Evolutionary conservation across 345 rosid genomes (phyloP).

Genomic region (Combretum micranthum): DNA sequence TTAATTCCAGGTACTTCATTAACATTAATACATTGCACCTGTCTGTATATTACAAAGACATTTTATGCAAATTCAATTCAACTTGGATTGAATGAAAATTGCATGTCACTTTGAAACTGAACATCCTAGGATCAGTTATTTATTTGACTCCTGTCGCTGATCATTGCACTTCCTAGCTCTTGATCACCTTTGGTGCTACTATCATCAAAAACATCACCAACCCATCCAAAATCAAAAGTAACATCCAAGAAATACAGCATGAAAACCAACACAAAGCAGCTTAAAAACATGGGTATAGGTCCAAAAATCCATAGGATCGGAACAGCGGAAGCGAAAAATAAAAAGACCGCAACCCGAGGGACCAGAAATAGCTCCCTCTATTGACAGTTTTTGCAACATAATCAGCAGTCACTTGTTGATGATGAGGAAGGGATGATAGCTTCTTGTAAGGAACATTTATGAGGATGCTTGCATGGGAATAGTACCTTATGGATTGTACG

Average conservation of each 20-base stretch:
- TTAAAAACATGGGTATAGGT: conserved; percentile 62
- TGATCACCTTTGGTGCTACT: too few relatives aligned
- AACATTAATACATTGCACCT: too few relatives aligned
- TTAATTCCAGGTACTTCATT: too few relatives aligned
- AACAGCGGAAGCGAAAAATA: conserved; percentile 84
- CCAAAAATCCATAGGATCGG: conserved; percentile 86
- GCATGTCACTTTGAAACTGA: too few relatives aligned
- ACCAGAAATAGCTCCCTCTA: conserved; percentile 87
- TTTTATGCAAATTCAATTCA: too few relatives aligned
- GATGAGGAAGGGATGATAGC: conserved; percentile 18
- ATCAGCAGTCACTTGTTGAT: conserved; percentile 35
- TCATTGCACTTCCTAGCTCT: conserved; percentile 12
- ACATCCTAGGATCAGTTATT: too few relatives aligned
- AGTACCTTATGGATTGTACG: conserved; percentile 75
- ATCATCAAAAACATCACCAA: conserved; percentile 20
- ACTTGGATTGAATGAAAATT: too few relatives aligned
- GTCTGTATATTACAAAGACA: too few relatives aligned
- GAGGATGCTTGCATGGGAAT: conserved; percentile 83
- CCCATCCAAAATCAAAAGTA: conserved; percentile 38
- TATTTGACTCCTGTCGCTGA: too few relatives aligned
- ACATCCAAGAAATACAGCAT: conserved; percentile 63
- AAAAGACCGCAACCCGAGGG: conserved; percentile 76
- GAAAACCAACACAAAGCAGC: conserved; percentile 50
- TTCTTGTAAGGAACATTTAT: conserved; percentile 74
- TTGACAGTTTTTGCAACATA: conserved; percentile 66